Evolutionary conservation across 2,329 filamentous ascomycete genomes (phyloP), one percentile per base, ranked within the genome.

Genomic region (Graphiopsis chlorocephala): DNA sequence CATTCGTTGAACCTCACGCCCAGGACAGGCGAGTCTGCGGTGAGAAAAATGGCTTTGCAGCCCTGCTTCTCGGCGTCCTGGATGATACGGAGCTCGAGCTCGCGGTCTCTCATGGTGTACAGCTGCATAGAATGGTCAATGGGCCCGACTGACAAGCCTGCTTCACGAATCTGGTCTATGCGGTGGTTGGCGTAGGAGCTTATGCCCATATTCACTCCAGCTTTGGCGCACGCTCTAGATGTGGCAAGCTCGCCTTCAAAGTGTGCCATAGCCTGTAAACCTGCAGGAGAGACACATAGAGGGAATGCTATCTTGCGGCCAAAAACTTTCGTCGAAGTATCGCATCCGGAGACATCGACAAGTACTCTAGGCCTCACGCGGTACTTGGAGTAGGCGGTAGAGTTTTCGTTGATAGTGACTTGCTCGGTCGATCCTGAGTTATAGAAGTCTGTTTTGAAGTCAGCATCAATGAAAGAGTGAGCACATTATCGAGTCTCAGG

Each of bases 391-490:
- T 80, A 86, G 1, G 84, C 83, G 0, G 77, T 77, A 60, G 81
- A 77, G 64, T 87, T 87, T 61, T 85, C 84, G 25, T 73, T 72
- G n/a, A 86, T 72, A 15, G 83, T 85, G 61, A 82, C 74, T 26
- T 84, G 75, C 67, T 85, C 83, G 75, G 85, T 85, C 5, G 84
- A 82, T 6, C 84, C 84, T 66, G 82, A 84, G 70, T 86, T 86
- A 72, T 82, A 86, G 74, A 85, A 86, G 59, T 85, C 84, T 80
- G 66, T 28, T 11, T 14, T 15, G 10, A 4, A 47, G 47, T 62
- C 14, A 61, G 45, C 23, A 26, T 28, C 4, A 42, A 8, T 45
- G 38, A 6, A 45, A 3, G n/a, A 45, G 4, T 17, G 17, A 17
- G 35, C 35, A 4, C 15, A 10, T 17, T 20, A 3, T 45, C n/a